Conservation (phyloP, 2,329 filamentous ascomycete species). For the Phyllosticta ampelicida region DNA sequence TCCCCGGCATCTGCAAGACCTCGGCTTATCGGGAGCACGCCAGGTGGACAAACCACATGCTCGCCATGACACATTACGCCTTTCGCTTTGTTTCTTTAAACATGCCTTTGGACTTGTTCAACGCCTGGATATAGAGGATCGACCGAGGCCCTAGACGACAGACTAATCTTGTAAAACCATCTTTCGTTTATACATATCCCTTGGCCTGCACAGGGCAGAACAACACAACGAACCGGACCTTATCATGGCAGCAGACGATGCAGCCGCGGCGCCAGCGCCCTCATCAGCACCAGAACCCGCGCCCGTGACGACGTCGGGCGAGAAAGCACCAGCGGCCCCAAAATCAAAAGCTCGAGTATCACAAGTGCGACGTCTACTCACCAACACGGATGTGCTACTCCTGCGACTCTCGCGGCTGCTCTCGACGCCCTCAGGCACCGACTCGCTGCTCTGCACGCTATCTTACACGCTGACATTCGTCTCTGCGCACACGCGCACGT, state of each 20-base stretch:
- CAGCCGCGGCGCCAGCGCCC: neutral
- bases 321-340: neutral
- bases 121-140: neutral
- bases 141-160: neutral
- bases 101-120: neutral
- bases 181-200: neutral
- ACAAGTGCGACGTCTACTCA: neutral
- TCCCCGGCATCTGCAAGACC: neutral
- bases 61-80: neutral
- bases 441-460: constrained; percentile 32
- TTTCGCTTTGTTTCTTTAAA: neutral
- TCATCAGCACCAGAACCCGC: neutral
- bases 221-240: neutral
- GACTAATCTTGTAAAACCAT: neutral
- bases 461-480: constrained; percentile 35
- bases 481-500: constrained; percentile 27
- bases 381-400: constrained; percentile 21
- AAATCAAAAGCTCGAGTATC: neutral
- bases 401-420: constrained; percentile 27
- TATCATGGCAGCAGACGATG: neutral
- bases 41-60: neutral
- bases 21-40: neutral
- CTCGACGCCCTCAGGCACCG: constrained; percentile 29
- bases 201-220: neutral
- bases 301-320: neutral